phyloP scores from a whole-genome alignment of 352 stramenopile genomes.

The Thalassiosira mediterranea region DNA sequence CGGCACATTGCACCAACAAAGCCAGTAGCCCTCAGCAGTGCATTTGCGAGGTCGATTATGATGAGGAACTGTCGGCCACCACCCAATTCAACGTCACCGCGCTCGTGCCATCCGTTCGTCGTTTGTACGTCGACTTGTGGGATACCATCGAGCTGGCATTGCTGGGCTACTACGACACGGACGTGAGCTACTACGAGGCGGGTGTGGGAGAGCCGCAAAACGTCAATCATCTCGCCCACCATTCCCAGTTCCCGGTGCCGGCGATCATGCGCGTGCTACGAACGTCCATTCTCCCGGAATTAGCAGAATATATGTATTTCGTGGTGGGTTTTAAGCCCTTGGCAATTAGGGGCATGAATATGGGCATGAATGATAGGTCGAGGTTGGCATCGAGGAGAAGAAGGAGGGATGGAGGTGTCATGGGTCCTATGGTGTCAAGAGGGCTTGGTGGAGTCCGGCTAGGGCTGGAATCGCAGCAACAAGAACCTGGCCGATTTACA shows the following conservation, averaged over 20 bases:
- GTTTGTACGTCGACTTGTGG: conserved; percentile 35
- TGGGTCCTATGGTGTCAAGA: conserved; percentile 32
- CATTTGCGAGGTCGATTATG: conserved; percentile 2
- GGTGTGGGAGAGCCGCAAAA: neutral
- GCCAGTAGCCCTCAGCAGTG: neutral
- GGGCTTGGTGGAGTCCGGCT: neutral
- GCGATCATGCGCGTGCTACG: conserved; percentile 35
- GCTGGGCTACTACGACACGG: conserved; percentile 44
- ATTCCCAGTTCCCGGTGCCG: conserved; percentile 26
- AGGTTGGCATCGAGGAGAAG: conserved; percentile 7
- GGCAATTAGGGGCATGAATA: neutral
- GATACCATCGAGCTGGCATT: conserved; percentile 41
- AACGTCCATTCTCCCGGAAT: conserved; percentile 27
- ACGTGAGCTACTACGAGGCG: neutral
- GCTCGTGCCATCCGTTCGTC: conserved; percentile 28
- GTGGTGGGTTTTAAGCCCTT: conserved; percentile 39
- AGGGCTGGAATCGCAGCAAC: neutral
- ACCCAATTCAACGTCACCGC: conserved; percentile 49
- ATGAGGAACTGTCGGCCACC: conserved; percentile 14
- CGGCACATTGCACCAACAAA: neutral
- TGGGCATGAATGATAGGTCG: no score
- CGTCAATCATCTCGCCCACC: neutral
- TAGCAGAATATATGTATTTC: conserved; percentile 46
- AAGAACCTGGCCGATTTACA: conserved; percentile 1
- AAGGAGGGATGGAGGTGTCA: conserved; percentile 27